Evolutionary conservation across 257 asterid genomes (phyloP), one percentile per base, ranked within the genome.

Genomic region (Craterostigma plantagineum): DNA sequence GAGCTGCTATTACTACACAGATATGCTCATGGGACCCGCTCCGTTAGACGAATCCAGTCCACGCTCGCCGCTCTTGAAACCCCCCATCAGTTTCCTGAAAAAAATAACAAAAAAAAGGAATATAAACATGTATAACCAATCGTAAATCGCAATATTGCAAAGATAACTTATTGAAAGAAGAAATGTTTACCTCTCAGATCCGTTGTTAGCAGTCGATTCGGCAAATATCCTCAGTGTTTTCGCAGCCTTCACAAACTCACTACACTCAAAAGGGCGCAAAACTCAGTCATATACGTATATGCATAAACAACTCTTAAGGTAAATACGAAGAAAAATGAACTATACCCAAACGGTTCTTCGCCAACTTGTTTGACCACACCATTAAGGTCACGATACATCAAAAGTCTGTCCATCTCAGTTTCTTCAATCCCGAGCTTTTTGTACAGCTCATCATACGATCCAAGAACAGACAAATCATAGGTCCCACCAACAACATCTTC

Each of bases 331-430:
- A n/a, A n/a, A n/a, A 14, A 3, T 33, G 5, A 15, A 38, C 10
- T n/a, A n/a, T 60, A 81, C 96, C 96, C 49, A 75, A 81, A 81
- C 1, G 86, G 83, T 55, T 72, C 91, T 35, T 67, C 91, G 54
- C 94, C 95, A 17, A 60, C 60, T 59, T 51, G 79, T 56, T 73
- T 81, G 14, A 67, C 65, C 43, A 67, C 81, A 55, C 93, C 91
- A 2, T 65, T 41, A 18, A 70, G 69, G 66, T 78, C 85, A 38
- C 59, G 69, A 54, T 77, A 82, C 58, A 64, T 54, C 57, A 74
- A 75, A 48, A 53, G 72, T 60, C 70, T 64, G 53, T 57, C 54
- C 48, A 79, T 63, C 45, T 71, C 92, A 4, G 72, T 58, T 45
- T 64, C 71, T 54, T 76, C 85, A n/a, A 73, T 63, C 6, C 81